Percentiles rank a stretch among this genome's conserved stretches.
These are phyloP conservation scores for Plantago elongata DNA, from an alignment of 257 asterid species.

Conservation along the genomic window DNA sequence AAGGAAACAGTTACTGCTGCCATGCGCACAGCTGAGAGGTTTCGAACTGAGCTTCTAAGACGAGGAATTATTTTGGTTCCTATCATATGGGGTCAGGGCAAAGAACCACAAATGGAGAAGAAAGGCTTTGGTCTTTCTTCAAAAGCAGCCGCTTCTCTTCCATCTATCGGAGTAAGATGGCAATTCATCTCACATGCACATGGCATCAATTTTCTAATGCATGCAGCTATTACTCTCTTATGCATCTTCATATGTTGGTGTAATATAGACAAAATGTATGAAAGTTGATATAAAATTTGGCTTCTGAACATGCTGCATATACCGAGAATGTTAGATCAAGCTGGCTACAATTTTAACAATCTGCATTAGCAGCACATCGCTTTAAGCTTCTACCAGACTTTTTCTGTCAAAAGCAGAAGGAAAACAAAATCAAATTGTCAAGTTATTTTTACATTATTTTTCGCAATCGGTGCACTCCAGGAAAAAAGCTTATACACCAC, in stretches of 20 bases:
- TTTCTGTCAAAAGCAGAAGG: background rate
- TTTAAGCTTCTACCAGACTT: too few relatives aligned
- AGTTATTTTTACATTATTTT: background rate
- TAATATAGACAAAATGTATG: too few relatives aligned
- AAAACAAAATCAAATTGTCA: background rate
- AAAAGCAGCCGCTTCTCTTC: constrained; percentile 71
- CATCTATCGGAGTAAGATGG: constrained; percentile 79
- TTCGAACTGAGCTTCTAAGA: constrained; percentile 71
- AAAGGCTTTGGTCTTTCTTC: constrained; percentile 88
- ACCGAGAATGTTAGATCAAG: too few relatives aligned
- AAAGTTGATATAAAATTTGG: too few relatives aligned
- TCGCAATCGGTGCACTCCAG: background rate
- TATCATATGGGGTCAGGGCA: constrained; percentile 73
- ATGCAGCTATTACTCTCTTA: background rate
- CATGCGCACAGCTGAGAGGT: constrained; percentile 73
- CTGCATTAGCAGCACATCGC: too few relatives aligned
- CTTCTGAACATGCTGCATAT: too few relatives aligned
- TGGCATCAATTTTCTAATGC: constrained; percentile 1
- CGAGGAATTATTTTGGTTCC: constrained; percentile 88
- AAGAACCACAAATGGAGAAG: constrained; percentile 46
- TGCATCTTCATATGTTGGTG: too few relatives aligned
- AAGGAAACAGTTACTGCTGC: constrained; percentile 75
- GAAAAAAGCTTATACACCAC: background rate
- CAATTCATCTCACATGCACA: background rate
- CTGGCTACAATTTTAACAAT: too few relatives aligned